A percentile compares a stretch with the other conserved stretches of the same genome.
Evolutionary conservation across 163 green algal genomes (phyloP).

Genomic region (Chlamydomonas reinhardtii): DNA sequence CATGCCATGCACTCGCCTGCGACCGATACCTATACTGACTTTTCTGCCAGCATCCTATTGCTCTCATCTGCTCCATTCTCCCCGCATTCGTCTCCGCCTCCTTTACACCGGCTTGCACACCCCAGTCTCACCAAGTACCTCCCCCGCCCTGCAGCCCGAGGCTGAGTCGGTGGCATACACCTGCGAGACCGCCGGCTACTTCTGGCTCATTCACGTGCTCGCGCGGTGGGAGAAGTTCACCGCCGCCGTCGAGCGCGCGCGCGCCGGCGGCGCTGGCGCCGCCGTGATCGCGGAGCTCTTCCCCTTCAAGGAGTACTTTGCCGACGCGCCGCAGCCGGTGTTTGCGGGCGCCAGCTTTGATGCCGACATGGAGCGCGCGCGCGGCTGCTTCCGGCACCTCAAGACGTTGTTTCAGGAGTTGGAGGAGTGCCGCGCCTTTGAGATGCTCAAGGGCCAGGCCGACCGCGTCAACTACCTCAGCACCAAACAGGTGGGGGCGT

Average conservation of each 20-base stretch:
- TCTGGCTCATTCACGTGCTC: constrained; percentile 98
- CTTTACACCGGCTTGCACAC: background rate
- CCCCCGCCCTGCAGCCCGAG: constrained; percentile 11
- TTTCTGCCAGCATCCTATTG: no score
- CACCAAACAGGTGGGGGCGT: constrained; percentile 78
- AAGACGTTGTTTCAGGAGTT: constrained; percentile 92
- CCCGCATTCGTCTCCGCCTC: background rate
- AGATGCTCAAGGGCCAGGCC: constrained; percentile 92
- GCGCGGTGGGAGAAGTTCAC: constrained; percentile 77
- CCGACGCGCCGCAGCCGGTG: constrained; percentile 82
- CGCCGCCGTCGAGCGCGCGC: constrained; percentile 48
- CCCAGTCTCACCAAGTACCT: background rate
- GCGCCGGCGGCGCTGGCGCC: constrained; percentile 15
- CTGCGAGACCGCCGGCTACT: constrained; percentile 96
- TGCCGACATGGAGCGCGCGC: constrained; percentile 75
- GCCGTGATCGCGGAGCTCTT: constrained; percentile 79
- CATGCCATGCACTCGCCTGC: no score
- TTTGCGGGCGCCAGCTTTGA: constrained; percentile 78
- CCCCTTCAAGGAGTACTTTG: constrained; percentile 96
- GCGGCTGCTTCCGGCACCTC: constrained; percentile 93
- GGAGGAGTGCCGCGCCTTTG: constrained; percentile 97
- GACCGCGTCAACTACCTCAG: constrained; percentile 93
- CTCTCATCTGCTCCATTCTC: no score
- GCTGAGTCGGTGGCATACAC: constrained; percentile 88
- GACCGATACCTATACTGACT: no score